Evolutionary conservation across 2,329 filamentous ascomycete genomes (phyloP).

Genomic region (Exophiala phaeomuriformis): DNA sequence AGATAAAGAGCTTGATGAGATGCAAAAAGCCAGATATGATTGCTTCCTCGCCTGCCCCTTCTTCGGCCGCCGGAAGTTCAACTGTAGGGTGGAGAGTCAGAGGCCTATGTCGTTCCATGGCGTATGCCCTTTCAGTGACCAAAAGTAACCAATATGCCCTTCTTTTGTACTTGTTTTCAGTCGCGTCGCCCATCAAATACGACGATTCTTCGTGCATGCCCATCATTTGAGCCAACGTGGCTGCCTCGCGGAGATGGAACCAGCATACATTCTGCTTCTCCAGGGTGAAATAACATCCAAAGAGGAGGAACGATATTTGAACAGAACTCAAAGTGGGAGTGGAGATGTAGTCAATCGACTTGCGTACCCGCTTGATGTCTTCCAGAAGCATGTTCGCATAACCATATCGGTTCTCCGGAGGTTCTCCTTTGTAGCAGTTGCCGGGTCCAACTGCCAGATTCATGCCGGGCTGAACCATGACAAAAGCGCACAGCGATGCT

Average conservation of each 20-base stretch:
- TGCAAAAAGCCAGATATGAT: conserved; percentile 51
- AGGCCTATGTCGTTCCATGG: conserved; percentile 58
- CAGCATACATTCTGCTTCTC: conserved; percentile 70
- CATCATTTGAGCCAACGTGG: conserved; percentile 52
- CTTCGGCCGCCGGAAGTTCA: conserved; percentile 49
- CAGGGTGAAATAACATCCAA: conserved; percentile 62
- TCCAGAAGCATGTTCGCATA: conserved; percentile 61
- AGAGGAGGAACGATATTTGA: conserved; percentile 72
- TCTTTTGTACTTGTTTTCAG: conserved; percentile 57
- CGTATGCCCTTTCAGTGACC: conserved; percentile 63
- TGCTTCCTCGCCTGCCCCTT: conserved; percentile 49
- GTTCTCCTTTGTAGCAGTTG: conserved; percentile 50
- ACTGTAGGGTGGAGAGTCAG: conserved; percentile 60
- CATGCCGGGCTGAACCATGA: conserved; percentile 39
- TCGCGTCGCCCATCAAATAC: conserved; percentile 52
- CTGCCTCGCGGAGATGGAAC: conserved; percentile 71
- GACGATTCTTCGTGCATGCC: conserved; percentile 39
- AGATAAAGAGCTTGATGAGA: conserved; percentile 56
- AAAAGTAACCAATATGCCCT: conserved; percentile 68
- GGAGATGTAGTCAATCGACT: conserved; percentile 37
- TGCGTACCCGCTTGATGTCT: conserved; percentile 48
- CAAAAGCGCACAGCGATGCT: conserved; percentile 38
- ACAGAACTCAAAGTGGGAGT: conserved; percentile 36
- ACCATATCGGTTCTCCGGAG: conserved; percentile 52
- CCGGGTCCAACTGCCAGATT: conserved; percentile 46